Evolutionary conservation across 2,329 filamentous ascomycete genomes (phyloP), one percentile per base, ranked within the genome.

Genomic region (Aspergillus fructus): DNA sequence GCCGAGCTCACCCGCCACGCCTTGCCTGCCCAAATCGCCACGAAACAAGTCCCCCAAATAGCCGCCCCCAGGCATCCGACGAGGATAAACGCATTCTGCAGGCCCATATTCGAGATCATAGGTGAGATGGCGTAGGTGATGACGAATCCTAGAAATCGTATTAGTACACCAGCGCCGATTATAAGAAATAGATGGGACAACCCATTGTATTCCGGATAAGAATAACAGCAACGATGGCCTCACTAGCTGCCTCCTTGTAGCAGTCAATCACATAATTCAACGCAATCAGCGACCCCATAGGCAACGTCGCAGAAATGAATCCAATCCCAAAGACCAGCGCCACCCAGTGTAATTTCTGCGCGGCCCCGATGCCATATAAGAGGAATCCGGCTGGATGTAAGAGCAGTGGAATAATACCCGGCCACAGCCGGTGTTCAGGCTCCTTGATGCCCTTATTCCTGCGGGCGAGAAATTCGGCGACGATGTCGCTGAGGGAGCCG

Each of bases 141-240:
- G 6, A 27, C 24, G 24, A 27, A 27, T 27, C 24, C 24, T 27
- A 3, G 24, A 0, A 27, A n/a, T n/a, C n/a, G n/a, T 27, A 2
- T 27, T 27, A 27, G 24, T 27, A 27, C 5, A 27, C 24, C 8
- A 24, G 24, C 24, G 6, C 24, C 7, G 6, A 5, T 7, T 27
- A 27, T 27, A 39, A 24, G 37, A 17, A 17, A 30, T 6, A 15
- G 21, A 23, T 0, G 15, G 9, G 23, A 51, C 37, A 30, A 17
- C 68, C 68, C 59, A 76, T 71, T 1, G 71, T 75, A 59, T 78
- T 77, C 1, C 75, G 65, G 24, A 77, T 70, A 23, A 76, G 23
- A 2, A 55, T 76, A 17, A 76, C 69, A 4, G 72, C 68, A 19
- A 67, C 70, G 59, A 69, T 64, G 1, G 63, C 59, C 53, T 71